These are phyloP conservation scores for Babesia divergens DNA, from an alignment of 169 alveolate species.

Conservation along the genomic window DNA sequence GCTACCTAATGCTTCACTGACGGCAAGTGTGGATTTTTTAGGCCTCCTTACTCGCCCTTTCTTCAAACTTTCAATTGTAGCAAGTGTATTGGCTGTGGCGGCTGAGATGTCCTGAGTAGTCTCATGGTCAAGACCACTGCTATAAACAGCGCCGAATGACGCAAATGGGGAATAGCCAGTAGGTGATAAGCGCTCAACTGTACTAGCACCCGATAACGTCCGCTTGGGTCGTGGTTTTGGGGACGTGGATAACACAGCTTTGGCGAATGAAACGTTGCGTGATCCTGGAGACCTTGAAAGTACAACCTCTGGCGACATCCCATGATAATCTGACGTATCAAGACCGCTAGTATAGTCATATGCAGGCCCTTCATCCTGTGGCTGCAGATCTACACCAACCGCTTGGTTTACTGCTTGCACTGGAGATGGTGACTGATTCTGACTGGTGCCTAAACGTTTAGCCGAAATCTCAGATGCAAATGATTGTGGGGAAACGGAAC, in stretches of 20 bases:
- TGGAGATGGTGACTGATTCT: background rate
- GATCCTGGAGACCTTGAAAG: background rate
- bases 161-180: constrained; percentile 35
- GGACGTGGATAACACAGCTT: background rate
- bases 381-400: too few species aligned
- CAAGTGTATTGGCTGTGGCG: background rate
- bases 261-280: constrained; percentile 5
- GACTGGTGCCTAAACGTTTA: background rate
- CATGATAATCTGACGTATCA: background rate
- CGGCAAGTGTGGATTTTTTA: background rate
- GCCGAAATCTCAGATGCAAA: background rate
- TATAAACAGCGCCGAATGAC: constrained; percentile 17
- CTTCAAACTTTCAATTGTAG: background rate
- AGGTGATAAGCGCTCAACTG: background rate
- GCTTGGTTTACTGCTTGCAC: background rate
- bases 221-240: constrained; percentile 6
- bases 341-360: background rate
- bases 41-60: background rate
- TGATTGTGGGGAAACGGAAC: background rate
- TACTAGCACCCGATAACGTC: background rate
- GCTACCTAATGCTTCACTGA: background rate
- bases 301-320: background rate
- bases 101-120: background rate
- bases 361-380: constrained; percentile 6
- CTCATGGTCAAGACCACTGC: constrained; percentile 6